Base-by-base conservation (phyloP, 108 stramenopile genomes). In the Epipyxis sp. region DNA sequence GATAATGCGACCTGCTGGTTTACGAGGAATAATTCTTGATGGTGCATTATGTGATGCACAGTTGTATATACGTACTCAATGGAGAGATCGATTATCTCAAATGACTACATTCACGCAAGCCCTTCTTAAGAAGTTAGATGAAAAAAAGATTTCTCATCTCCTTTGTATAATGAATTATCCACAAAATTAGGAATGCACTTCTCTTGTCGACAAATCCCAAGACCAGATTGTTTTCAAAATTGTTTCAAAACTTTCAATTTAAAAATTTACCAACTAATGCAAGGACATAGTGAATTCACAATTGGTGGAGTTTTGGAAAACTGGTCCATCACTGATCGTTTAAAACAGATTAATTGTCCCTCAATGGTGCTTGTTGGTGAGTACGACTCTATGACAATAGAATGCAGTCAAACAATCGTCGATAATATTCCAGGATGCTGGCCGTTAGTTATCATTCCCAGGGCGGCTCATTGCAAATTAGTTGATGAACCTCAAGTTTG, bases 301-400 rank as follows among this genome's bases (percentile, higher is more conserved):
- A 37, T 68, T 37, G 40, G 65, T 16, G 65, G 65, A 20, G 20
- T 68, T 16, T 68, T 68, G 65, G 65, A 68, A 68, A 68, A 13
- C 20, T 68, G 65, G 65, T 68, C 65, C 16, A 25, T 68, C 41
- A 68, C 20, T 40, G 65, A 68, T 16, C 65, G 65, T 20, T 41
- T 68, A 41, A 16, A 41, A 16, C 29, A 20, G 40, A 25, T 68
- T 13, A 13, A 68, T 20, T 20, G 13, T 13, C 65, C 65, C 16
- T 37, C 65, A 16, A 37, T 68, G 16, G 65, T 68, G 20, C 20
- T 68, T 20, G 39, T 20, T 20, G 65, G 65, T 37, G 65, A 68
- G 20, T 68, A 37, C 65, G 65, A 68, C 40, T 37, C 65, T 20
- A 68, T 68, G 65, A 68, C 65, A 20, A 37, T 40, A 41, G 65